Conservation (phyloP, 495 filamentous ascomycete species). For the Aspergillus baeticus region DNA sequence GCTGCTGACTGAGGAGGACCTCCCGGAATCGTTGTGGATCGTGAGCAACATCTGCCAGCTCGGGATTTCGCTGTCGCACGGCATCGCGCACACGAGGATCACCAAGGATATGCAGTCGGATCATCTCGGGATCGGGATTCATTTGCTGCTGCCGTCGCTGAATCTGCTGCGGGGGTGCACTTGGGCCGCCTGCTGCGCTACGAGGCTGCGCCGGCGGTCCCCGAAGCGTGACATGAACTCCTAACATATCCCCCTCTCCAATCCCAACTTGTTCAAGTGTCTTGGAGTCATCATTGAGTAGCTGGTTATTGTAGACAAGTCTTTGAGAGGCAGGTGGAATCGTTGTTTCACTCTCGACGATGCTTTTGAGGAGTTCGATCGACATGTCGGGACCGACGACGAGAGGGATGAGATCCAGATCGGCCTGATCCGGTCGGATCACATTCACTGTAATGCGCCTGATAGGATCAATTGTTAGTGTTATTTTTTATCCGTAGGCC, state of each 20-base stretch:
- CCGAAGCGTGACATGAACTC: conserved; percentile 64
- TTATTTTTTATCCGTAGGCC: neutral
- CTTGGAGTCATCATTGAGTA: conserved; percentile 71
- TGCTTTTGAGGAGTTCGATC: conserved; percentile 81
- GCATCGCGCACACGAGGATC: conserved; percentile 70
- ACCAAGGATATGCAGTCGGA: conserved; percentile 78
- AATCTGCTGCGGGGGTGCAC: conserved; percentile 39
- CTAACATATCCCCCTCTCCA: conserved; percentile 88
- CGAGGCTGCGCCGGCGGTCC: conserved; percentile 22
- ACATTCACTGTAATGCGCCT: conserved; percentile 89
- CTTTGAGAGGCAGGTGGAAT: conserved; percentile 47
- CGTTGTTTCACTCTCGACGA: conserved; percentile 65
- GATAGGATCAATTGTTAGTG: neutral
- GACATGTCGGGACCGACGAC: conserved; percentile 84
- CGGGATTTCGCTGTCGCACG: conserved; percentile 66
- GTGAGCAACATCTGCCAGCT: conserved; percentile 74
- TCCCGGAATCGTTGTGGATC: conserved; percentile 73
- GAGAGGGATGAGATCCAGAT: conserved; percentile 78
- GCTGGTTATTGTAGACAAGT: conserved; percentile 86
- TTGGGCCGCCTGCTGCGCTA: conserved; percentile 21
- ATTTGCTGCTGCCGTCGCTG: conserved; percentile 38
- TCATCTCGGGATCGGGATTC: conserved; percentile 70
- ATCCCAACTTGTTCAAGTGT: conserved; percentile 82
- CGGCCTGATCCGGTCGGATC: conserved; percentile 66
- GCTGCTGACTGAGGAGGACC: conserved; percentile 61